Conservation (phyloP, 345 rosid species). For the Dovyalis caffra region DNA sequence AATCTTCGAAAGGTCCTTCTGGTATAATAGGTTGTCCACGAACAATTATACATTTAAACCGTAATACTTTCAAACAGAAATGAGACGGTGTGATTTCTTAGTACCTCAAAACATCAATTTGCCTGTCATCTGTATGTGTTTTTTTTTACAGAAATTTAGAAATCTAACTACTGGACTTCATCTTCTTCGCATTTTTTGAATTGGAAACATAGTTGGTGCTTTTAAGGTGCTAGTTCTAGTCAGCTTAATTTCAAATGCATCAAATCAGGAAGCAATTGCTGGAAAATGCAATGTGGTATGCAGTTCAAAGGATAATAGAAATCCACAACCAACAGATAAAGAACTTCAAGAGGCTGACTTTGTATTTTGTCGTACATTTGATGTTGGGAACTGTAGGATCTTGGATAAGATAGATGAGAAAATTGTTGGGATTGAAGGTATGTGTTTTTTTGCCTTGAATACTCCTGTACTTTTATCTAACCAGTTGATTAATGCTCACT, state of each 20-base stretch:
- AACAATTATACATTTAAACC: background rate
- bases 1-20: background rate
- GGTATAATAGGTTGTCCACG: background rate
- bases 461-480: background rate
- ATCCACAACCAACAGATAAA: slow-evolving; percentile 56
- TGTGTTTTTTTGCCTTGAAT: slow-evolving; percentile 11
- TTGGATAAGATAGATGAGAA: slow-evolving; percentile 56
- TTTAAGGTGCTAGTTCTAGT: background rate
- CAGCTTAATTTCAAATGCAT: background rate
- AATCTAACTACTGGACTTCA: background rate
- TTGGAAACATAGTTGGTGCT: background rate
- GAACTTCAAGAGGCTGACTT: slow-evolving; percentile 58
- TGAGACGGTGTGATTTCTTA: background rate
- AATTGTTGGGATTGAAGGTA: slow-evolving; percentile 73
- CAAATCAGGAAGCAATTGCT: slow-evolving; percentile 70
- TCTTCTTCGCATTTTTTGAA: background rate
- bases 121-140: background rate
- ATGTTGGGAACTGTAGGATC: slow-evolving; percentile 48
- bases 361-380: slow-evolving; percentile 67
- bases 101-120: background rate
- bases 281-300: slow-evolving; percentile 93
- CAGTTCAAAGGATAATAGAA: slow-evolving; percentile 70
- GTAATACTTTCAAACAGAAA: background rate
- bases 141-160: background rate
- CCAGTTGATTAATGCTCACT: background rate